phyloP scores from a whole-genome alignment of 768 basidiomycete genomes.

The Boletus sensibilis region DNA sequence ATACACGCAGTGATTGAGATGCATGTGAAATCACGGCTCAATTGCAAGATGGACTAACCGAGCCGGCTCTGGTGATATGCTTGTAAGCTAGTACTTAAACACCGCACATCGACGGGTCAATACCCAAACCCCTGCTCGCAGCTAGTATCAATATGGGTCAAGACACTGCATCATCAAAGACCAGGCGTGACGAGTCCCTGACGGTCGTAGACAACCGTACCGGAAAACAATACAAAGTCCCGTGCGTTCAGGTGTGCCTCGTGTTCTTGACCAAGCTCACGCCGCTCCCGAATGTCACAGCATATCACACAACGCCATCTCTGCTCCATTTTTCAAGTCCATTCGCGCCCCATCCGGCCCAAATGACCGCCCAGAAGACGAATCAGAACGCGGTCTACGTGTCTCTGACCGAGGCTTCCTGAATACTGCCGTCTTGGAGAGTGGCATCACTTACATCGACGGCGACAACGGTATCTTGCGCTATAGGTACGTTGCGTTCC shows the following conservation, averaged over 20 bases:
- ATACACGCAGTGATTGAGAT: neutral
- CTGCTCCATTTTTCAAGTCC: constrained; percentile 78
- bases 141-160: constrained; percentile 25
- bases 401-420: constrained; percentile 79
- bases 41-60: neutral
- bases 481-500: constrained; percentile 52
- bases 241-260: constrained; percentile 46
- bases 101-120: neutral
- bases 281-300: constrained; percentile 35
- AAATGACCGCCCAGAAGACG: constrained; percentile 75
- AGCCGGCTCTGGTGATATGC: neutral
- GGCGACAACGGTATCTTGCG: constrained; percentile 83
- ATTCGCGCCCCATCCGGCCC: constrained; percentile 58
- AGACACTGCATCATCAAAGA: constrained; percentile 18
- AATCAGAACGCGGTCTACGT: constrained; percentile 77
- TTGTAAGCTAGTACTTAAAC: neutral
- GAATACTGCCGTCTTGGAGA: constrained; percentile 79
- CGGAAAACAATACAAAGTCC: constrained; percentile 69
- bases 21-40: constrained; percentile 5
- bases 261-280: neutral
- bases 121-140: neutral
- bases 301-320: constrained; percentile 76
- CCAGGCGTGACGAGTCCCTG: constrained; percentile 37
- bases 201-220: constrained; percentile 84
- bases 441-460: constrained; percentile 87